Evolutionary conservation across 1,284 basidiomycete genomes (phyloP).

Genomic region (Termitomyces sp.): DNA sequence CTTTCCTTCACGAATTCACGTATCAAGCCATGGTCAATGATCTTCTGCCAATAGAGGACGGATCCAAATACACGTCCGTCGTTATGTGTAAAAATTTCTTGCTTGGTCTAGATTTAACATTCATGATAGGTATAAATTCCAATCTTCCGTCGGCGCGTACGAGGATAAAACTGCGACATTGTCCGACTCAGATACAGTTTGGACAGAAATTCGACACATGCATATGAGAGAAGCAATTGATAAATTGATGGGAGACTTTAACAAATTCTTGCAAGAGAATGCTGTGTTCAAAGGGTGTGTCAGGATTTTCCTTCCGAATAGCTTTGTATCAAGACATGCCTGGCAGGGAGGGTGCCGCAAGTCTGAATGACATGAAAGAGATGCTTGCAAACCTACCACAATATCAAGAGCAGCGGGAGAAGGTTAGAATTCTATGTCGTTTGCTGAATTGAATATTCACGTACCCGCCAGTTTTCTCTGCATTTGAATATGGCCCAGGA

Average conservation of each 20-base stretch:
- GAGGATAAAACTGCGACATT: conserved; percentile 87
- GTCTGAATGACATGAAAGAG: conserved; percentile 96
- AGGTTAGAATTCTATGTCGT: conserved; percentile 43
- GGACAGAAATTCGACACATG: conserved; percentile 91
- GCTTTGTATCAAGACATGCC: conserved; percentile 6
- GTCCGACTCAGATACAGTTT: conserved; percentile 85
- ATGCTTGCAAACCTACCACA: conserved; percentile 96
- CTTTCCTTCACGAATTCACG: conserved; percentile 95
- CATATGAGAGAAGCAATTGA: conserved; percentile 99
- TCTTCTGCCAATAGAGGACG: conserved; percentile 83
- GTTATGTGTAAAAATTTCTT: background rate
- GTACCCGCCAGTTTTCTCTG: conserved; percentile 71
- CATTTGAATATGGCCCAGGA: conserved; percentile 98
- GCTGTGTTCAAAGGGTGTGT: conserved; percentile 83
- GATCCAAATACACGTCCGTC: conserved; percentile 78
- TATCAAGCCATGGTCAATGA: conserved; percentile 99
- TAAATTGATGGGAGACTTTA: conserved; percentile 93
- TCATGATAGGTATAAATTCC: conserved; percentile 76
- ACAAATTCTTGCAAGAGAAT: conserved; percentile 89
- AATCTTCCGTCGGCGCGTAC: conserved; percentile 72
- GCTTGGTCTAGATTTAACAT: background rate
- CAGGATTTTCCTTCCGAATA: background rate
- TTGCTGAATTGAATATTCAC: background rate
- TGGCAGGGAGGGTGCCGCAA: conserved; percentile 72
- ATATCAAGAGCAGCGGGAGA: conserved; percentile 93